Base-by-base conservation (phyloP, 352 stramenopile species). In the Globisporangium barbulae region DNA sequence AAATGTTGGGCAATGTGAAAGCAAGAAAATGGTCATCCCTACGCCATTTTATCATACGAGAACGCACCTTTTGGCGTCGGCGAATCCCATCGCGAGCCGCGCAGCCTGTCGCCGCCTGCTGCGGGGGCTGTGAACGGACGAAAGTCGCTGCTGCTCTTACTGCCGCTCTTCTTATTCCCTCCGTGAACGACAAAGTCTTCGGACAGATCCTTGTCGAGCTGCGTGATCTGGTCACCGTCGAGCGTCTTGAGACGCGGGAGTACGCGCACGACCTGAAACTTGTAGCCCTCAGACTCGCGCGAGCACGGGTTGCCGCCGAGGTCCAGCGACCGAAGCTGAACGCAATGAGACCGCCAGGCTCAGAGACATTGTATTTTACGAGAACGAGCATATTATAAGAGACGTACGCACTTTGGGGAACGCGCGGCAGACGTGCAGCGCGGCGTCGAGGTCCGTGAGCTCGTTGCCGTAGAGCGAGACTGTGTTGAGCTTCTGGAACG, bases 291-390 rank as follows among this genome's bases (percentile, higher is more conserved):
- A 0, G 76, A 59, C 47, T 86, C 70, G 6, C 75, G 69, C 1
- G 85, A 84, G 59, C 83, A 94, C 15, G 83, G 83, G 35, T 94
- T 94, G 7, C 82, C 85, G 5, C 83, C 85, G 1, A 94, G 68
- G 65, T 94, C 85, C 15, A 94, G 56, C 4, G 76, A 75, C 13
- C 81, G 81, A 3, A 94, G 71, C 84, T 93, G 63, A 37, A 12
- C 33, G 33, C 17, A 22, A 55, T 39, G 25, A 37, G 19, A 19
- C 12, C 8, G 2, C 2, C 6, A 33, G 6, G 21, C 17, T 31
- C 7, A 60, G 21, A 15, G 10, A 31, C 5, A 48, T 44, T 37
- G 15, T 17, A 33, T 13, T 22, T 50, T 8, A 1, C 28, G 19
- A n/a, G n/a, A 12, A 41, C 12, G 5, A 53, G 47, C 15, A 7